Percentiles rank a stretch among this genome's conserved stretches.
These are phyloP conservation scores for Pichia sp. DNA, from an alignment of 1,139 yeast genomes.

Conservation along the genomic window DNA sequence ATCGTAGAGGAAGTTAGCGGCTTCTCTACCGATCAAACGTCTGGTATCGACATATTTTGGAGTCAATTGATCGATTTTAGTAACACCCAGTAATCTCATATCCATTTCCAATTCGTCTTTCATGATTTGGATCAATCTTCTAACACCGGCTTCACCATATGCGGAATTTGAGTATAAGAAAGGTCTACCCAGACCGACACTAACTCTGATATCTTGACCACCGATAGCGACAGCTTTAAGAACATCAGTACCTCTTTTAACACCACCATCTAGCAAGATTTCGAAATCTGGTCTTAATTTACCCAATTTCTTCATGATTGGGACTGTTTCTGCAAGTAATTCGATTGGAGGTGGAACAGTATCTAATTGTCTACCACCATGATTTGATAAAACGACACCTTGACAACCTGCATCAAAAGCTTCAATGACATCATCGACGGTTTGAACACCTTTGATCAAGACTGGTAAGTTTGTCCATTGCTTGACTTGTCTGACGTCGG, in stretches of 20 bases:
- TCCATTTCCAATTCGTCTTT: slow-evolving; percentile 83
- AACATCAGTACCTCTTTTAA: slow-evolving; percentile 71
- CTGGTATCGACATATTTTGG: slow-evolving; percentile 51
- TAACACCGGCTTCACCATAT: slow-evolving; percentile 79
- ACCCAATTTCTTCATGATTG: slow-evolving; percentile 43
- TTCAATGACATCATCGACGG: slow-evolving; percentile 61
- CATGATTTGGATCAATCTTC: slow-evolving; percentile 70
- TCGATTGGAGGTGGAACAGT: slow-evolving; percentile 68
- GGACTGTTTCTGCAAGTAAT: slow-evolving; percentile 63
- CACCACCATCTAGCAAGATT: slow-evolving; percentile 72
- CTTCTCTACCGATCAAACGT: slow-evolving; percentile 39
- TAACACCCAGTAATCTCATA: slow-evolving; percentile 85
- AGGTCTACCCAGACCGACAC: slow-evolving; percentile 81
- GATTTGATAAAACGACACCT: slow-evolving; percentile 72
- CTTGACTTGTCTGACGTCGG: slow-evolving; percentile 56
- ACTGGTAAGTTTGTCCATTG: slow-evolving; percentile 60
- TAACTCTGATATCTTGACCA: slow-evolving; percentile 75
- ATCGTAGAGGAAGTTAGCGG: slow-evolving; percentile 46
- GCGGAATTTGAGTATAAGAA: slow-evolving; percentile 74
- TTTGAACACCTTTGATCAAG: slow-evolving; percentile 68
- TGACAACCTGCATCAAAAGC: slow-evolving; percentile 64
- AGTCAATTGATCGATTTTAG: slow-evolving; percentile 58
- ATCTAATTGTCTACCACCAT: slow-evolving; percentile 80
- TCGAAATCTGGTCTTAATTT: slow-evolving; percentile 56
- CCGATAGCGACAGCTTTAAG: slow-evolving; percentile 73